Evolutionary conservation across 2,329 filamentous ascomycete species (phyloP), one percentile per base, ranked within the genome.

Genomic region (Clonostachys solani): DNA sequence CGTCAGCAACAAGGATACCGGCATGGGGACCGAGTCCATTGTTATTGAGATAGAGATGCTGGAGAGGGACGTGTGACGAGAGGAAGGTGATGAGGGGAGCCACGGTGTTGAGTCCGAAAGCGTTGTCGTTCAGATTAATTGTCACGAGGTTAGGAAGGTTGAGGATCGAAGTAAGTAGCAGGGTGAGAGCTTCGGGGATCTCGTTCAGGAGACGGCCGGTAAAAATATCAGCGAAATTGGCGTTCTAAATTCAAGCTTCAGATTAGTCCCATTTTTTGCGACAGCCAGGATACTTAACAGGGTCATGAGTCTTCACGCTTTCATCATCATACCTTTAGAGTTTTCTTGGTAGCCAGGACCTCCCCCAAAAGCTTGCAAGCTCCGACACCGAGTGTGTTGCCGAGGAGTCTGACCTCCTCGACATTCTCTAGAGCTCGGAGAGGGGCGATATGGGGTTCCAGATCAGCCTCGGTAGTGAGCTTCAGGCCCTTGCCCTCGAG

Each of bases 201-300:
- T 99, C 94, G 67, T 84, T 87, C 52, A 97, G 83, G 42, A 97
- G 82, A 56, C 94, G 89, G 33, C 89, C 89, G 49, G 94, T 99
- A 75, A 97, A 99, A 74, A 99, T 96, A 67, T 99, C 94, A 66
- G 92, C 92, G 48, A 99, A 78, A 71, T 96, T 95, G 62, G 89
- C 92, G 61, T 85, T 75, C 83, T 85, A 58, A 7, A 33, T 8
- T 29, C 18, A 12, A 42, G 16, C 5, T n/a, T 42, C 12, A 15
- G 13, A 23, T 44, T n/a, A 44, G 10, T 15, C 17, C 4, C 10
- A 9, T 29, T 29, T 9, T 29, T 29, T 29, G 23, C 3, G 8
- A 10, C 23, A 29, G 23, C 10, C 8, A 10, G 23, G 23, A 29
- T 29, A 29, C 23, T 6, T 9, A 29, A 29, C 23, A 29, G 23